phyloP scores from a whole-genome alignment of 306 rosid species.

The Cicer bijugum region DNA sequence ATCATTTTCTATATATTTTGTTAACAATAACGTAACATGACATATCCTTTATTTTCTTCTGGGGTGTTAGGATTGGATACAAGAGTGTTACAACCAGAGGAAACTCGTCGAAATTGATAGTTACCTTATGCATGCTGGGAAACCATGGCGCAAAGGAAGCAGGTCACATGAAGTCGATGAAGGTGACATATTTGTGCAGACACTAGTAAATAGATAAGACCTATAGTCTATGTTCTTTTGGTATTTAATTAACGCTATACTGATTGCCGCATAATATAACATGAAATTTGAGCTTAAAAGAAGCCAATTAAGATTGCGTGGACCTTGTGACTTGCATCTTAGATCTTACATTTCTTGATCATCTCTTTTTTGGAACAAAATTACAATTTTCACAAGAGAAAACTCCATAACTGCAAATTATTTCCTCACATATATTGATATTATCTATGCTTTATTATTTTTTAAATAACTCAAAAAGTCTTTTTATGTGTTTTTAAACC shows the following conservation, averaged over 20 bases:
- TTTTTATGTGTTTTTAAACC: background rate
- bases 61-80: conserved; percentile 80
- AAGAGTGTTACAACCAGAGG: conserved; percentile 72
- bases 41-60: conserved; percentile 36
- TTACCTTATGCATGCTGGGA: conserved; percentile 80
- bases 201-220: conserved; percentile 33
- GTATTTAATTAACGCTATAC: conserved; percentile 18
- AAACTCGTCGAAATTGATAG: conserved; percentile 83
- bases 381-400: conserved; percentile 9
- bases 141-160: conserved; percentile 83
- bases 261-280: conserved; percentile 12
- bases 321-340: conserved; percentile 18
- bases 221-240: conserved; percentile 21
- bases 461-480: background rate
- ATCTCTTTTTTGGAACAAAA: background rate
- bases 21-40: conserved; percentile 26
- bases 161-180: conserved; percentile 47
- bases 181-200: conserved; percentile 55
- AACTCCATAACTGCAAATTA: background rate
- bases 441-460: conserved; percentile 10
- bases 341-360: background rate
- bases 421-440: background rate
- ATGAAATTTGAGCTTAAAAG: conserved; percentile 24
- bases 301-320: conserved; percentile 17
- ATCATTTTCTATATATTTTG: conserved; percentile 27